Conservation (phyloP, 129 eudicot species). For the Centrapalus pauciflorus region DNA sequence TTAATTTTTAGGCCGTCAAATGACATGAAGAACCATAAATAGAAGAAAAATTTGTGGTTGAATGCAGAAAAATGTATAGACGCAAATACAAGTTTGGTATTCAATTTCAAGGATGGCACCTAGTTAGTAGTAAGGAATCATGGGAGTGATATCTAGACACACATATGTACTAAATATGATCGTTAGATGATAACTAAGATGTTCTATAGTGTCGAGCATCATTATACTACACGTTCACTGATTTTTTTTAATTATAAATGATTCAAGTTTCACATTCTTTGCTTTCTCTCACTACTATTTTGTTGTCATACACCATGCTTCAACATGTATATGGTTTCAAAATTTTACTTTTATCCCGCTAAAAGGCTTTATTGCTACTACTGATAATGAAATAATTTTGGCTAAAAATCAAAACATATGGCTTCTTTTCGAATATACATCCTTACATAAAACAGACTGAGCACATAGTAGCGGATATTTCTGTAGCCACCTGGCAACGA, state of each 20-base stretch:
- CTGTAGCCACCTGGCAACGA: background rate
- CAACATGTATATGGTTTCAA: background rate
- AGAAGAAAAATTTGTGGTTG: background rate
- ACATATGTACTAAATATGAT: background rate
- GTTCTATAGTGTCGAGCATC: background rate
- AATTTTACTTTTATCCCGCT: background rate
- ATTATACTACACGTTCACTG: background rate
- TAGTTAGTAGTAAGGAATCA: background rate
- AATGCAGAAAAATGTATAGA: background rate
- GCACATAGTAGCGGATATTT: background rate
- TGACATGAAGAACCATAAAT: background rate
- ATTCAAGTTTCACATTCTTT: background rate
- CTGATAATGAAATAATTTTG: slow-evolving; percentile 1
- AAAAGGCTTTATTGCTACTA: background rate
- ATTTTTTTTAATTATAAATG: background rate
- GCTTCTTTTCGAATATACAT: background rate
- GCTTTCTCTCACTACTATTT: background rate
- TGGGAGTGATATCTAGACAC: background rate
- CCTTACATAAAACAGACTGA: background rate
- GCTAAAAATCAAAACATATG: background rate
- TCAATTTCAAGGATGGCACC: background rate
- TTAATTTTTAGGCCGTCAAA: background rate
- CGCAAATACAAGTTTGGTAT: background rate
- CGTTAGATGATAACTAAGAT: background rate
- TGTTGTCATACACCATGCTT: background rate